Evolutionary conservation across 75 land plant genomes (phyloP), one percentile per base, ranked within the genome.

Genomic region (Isoetes taiwanensis): DNA sequence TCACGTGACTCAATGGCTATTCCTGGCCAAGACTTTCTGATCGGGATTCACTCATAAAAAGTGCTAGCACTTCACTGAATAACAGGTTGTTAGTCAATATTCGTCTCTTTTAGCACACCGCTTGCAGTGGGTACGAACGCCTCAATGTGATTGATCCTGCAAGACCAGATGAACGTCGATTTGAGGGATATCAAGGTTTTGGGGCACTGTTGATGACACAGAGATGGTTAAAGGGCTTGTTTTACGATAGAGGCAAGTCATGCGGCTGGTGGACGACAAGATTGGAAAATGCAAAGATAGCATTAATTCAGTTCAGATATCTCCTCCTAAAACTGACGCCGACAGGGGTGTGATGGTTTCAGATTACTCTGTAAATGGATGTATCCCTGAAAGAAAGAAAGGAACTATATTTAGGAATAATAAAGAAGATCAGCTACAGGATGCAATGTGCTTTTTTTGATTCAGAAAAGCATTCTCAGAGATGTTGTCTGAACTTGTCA

Each of bases 251-350:
- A 90, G 69, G 97, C 70, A 6, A 82, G 86, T 53, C 97, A 86
- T 55, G 56, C 81, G 2, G 84, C 97, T 5, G 93, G 93, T 0
- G 97, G 97, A 2, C 80, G 0, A 90, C 97, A n/a, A 58, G 97
- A 1, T 48, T 90, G 8, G 97, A 86, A 58, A 80, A 83, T 34
- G 97, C 97, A 0, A 90, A 86, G 66, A 86, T 90, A 54, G 93
- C 77, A 0, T 77, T 90, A 28, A 83, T 90, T 38, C 97, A 90
- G 71, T 90, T 90, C 97, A 90, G 74, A 90, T 90, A 37, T 90
- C 97, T 9, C 97, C 96, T 4, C 97, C 97, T 9, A 90, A 90
- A 60, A 90, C 97, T 23, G 97, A 90, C 52, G 86, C 86, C 41
- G 97, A 90, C 71, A 91, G 86, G 79, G 82, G 77, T 64, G 78